Evolutionary conservation across 163 green algal species (phyloP).

Genomic region (Coccomyxa subellipsoidea): DNA sequence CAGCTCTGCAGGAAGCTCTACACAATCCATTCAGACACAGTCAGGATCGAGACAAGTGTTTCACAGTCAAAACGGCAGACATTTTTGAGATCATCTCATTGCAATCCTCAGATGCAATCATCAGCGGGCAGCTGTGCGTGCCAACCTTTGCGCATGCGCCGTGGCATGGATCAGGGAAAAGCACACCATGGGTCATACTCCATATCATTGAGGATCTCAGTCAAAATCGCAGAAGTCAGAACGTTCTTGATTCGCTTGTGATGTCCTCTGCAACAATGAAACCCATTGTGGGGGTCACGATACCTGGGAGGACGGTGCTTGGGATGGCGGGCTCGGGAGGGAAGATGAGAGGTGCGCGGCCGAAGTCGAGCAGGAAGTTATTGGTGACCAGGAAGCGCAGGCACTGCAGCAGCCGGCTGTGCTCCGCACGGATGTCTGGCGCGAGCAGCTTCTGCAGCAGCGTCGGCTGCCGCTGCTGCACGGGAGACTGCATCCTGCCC

Average conservation of each 20-base stretch:
- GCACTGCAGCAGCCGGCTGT: constrained; percentile 26
- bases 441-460: constrained; percentile 28
- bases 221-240: too few relatives aligned
- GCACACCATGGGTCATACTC: too few relatives aligned
- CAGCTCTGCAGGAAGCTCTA: neutral
- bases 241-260: too few relatives aligned
- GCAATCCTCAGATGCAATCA: too few relatives aligned
- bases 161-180: too few relatives aligned
- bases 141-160: too few relatives aligned
- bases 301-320: neutral
- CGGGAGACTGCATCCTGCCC: neutral
- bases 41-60: neutral
- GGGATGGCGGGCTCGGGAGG: neutral
- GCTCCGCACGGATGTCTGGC: constrained; percentile 13
- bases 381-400: constrained; percentile 23
- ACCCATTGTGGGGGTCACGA: neutral
- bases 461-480: neutral
- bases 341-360: neutral
- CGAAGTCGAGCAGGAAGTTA: constrained; percentile 14
- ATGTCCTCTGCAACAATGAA: too few relatives aligned
- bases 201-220: too few relatives aligned
- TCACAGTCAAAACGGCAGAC: too few relatives aligned
- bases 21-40: neutral
- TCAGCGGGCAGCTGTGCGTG: too few relatives aligned
- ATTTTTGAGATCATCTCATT: too few relatives aligned